phyloP scores from a whole-genome alignment of 176 grass and related monocot genomes.

The Zea luxurians region DNA sequence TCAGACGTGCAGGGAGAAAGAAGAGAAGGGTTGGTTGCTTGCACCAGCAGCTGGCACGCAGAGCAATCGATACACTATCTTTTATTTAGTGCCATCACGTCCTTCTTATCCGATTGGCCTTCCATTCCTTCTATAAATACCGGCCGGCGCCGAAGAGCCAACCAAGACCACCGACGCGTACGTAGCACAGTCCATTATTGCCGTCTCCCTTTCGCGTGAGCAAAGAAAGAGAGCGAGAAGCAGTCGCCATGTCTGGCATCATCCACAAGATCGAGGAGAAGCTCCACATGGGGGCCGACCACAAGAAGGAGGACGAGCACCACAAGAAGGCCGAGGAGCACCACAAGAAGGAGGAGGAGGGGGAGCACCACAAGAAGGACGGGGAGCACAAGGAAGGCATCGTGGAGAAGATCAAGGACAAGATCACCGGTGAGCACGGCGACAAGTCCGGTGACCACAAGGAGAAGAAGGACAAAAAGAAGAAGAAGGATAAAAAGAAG shows the following conservation, averaged over 20 bases:
- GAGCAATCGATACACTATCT: not conserved
- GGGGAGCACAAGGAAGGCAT: slow-evolving; percentile 66
- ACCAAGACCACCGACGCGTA: slow-evolving; percentile 28
- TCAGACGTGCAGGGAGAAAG: no score
- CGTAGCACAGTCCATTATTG: slow-evolving; percentile 2
- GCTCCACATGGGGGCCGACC: slow-evolving; percentile 82
- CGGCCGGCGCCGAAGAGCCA: not conserved
- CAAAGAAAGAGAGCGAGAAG: not conserved
- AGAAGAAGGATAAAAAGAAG: slow-evolving; percentile 64
- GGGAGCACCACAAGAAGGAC: slow-evolving; percentile 49
- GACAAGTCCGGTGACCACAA: slow-evolving; percentile 56
- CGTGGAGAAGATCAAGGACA: slow-evolving; percentile 85
- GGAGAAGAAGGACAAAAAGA: slow-evolving; percentile 52
- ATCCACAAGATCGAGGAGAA: slow-evolving; percentile 88
- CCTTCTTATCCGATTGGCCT: slow-evolving; percentile 35
- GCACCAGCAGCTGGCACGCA: not conserved
- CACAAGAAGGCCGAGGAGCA: slow-evolving; percentile 46
- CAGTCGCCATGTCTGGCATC: slow-evolving; percentile 68
- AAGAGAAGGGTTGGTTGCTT: not conserved
- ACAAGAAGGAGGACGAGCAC: slow-evolving; percentile 41
- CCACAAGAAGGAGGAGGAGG: slow-evolving; percentile 53
- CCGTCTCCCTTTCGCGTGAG: not conserved
- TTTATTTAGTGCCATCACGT: slow-evolving; percentile 10
- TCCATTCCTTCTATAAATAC: slow-evolving; percentile 63
- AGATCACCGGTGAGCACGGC: slow-evolving; percentile 61